These are phyloP conservation scores for Coffea humblotiana DNA, from an alignment of 305 asterid species.

Conservation along the genomic window DNA sequence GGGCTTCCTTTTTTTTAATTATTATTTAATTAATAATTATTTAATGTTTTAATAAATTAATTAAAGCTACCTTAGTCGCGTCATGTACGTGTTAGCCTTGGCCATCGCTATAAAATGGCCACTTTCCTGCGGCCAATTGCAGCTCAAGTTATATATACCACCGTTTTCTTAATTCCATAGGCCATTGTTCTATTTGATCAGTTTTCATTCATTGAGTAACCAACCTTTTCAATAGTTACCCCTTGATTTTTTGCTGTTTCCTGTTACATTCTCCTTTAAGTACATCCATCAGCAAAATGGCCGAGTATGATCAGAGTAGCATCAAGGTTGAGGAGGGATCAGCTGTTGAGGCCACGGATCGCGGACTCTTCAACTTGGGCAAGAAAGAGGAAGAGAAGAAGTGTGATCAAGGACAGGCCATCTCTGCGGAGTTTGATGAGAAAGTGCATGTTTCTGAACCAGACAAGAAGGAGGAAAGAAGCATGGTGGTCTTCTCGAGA, in stretches of 20 bases:
- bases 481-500: slow-evolving; percentile 36
- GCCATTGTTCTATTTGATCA: background rate
- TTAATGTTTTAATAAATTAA: too few relatives aligned
- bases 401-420: slow-evolving; percentile 32
- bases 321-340: slow-evolving; percentile 39
- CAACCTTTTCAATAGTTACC: background rate
- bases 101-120: slow-evolving; percentile 45
- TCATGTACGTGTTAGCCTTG: slow-evolving; percentile 39
- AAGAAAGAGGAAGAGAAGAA: slow-evolving; percentile 53
- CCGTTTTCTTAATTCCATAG: background rate
- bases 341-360: slow-evolving; percentile 46
- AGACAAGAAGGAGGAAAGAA: slow-evolving; percentile 40
- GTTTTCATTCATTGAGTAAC: background rate
- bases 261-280: background rate
- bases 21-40: background rate
- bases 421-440: slow-evolving; percentile 45
- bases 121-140: background rate
- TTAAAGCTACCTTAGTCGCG: slow-evolving; percentile 29
- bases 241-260: background rate
- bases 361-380: slow-evolving; percentile 57
- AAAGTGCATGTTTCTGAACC: slow-evolving; percentile 53
- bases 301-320: slow-evolving; percentile 40
- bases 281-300: slow-evolving; percentile 30
- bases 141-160: background rate
- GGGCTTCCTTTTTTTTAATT: slow-evolving; percentile 17